Evolutionary conservation across 2,329 filamentous ascomycete species (phyloP), one percentile per base, ranked within the genome.

Genomic region (Ceratocystis ficicola): DNA sequence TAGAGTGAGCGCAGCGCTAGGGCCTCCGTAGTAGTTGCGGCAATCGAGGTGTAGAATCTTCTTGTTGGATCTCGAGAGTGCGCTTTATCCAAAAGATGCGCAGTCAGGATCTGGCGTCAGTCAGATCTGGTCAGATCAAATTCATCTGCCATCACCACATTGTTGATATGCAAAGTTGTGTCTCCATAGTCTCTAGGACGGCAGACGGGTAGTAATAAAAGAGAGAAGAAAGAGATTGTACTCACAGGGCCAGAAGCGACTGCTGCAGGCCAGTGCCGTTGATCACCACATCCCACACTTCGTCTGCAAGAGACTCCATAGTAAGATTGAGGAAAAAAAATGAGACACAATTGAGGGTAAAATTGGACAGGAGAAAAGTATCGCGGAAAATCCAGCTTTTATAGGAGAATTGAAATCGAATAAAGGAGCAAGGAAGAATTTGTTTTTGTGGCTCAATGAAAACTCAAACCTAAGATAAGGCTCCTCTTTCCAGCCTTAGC

Each of bases 11-110:
- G 90, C 90, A 69, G 93, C 91, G 73, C 96, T 90, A 48, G 86
- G 75, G 64, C 88, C 89, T 71, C 93, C 93, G 77, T 97, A 97
- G 76, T 90, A 95, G 69, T 86, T 81, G 77, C 95, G 92, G 69
- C 83, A 82, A 74, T 97, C 93, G 73, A 96, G 79, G 74, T 97
- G 93, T 68, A 97, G 83, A 70, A 96, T 84, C 72, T 90, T 94
- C 80, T 95, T 95, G 73, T 86, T 87, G 69, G 91, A 95, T 73
- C 92, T 87, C 70, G 93, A 97, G 71, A 97, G 82, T 72, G 93
- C 88, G 82, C 93, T 97, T 81, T 46, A 50, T 61, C 17, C 44
- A 69, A 69, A 67, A 72, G 68, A 66, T 46, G 36, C 12, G 67
- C 44, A 50, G 55, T 48, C 44, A 59, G 63, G 76, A 82, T 87